These are phyloP conservation scores for Tricholoma sp. DNA, from an alignment of 768 basidiomycete genomes.

Conservation along the genomic window DNA sequence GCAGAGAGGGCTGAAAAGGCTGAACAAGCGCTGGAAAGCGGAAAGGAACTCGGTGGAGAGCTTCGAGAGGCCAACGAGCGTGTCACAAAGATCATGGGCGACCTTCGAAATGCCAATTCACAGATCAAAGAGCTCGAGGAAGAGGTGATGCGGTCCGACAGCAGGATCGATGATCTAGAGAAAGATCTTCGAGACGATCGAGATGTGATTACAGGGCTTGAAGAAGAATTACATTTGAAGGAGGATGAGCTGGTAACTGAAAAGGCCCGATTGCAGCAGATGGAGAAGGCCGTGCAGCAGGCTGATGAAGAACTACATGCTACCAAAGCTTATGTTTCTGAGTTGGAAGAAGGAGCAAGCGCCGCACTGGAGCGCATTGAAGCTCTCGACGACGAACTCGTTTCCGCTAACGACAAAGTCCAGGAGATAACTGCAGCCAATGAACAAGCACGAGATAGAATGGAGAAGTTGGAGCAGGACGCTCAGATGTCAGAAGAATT, in stretches of 20 bases:
- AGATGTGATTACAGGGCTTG: slow-evolving; percentile 36
- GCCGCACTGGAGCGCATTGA: slow-evolving; percentile 49
- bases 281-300: slow-evolving; percentile 32
- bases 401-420: slow-evolving; percentile 39
- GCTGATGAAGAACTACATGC: slow-evolving; percentile 42
- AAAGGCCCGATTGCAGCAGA: slow-evolving; percentile 19
- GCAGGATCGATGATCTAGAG: slow-evolving; percentile 50
- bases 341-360: slow-evolving; percentile 58
- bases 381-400: slow-evolving; percentile 51
- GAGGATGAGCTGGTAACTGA: slow-evolving; percentile 34
- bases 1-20: slow-evolving; percentile 59
- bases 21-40: slow-evolving; percentile 57
- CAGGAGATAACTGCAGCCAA: slow-evolving; percentile 39
- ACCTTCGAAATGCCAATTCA: slow-evolving; percentile 53
- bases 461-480: slow-evolving; percentile 49
- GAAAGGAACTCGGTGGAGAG: slow-evolving; percentile 64
- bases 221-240: slow-evolving; percentile 35
- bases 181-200: slow-evolving; percentile 52
- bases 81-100: slow-evolving; percentile 47
- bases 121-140: slow-evolving; percentile 61
- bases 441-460: slow-evolving; percentile 43
- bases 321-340: slow-evolving; percentile 47
- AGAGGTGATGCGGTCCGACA: slow-evolving; percentile 48
- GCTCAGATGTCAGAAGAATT: slow-evolving; percentile 48
- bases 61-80: slow-evolving; percentile 62